These are phyloP conservation scores for Fraxinus albicans DNA, from an alignment of 305 asterid genomes.

Conservation along the genomic window DNA sequence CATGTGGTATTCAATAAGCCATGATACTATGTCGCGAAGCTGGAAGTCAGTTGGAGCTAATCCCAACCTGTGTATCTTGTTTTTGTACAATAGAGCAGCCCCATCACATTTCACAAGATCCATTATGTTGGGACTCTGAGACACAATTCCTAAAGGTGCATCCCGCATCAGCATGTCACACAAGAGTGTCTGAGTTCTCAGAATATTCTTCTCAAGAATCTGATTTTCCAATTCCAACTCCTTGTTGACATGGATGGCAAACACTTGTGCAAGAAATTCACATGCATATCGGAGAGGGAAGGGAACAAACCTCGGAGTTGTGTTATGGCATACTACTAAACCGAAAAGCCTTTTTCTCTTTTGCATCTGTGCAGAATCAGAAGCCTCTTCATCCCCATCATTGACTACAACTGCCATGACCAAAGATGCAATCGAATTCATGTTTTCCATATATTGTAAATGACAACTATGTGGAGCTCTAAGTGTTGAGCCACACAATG, in stretches of 20 bases:
- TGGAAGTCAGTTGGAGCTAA: slow-evolving; percentile 66
- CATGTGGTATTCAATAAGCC: slow-evolving; percentile 78
- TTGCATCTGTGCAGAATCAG: slow-evolving; percentile 52
- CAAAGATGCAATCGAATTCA: slow-evolving; percentile 86
- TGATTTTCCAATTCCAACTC: slow-evolving; percentile 82
- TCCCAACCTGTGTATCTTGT: slow-evolving; percentile 55
- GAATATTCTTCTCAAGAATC: slow-evolving; percentile 82
- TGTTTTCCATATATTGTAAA: slow-evolving; percentile 88
- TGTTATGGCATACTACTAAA: slow-evolving; percentile 86
- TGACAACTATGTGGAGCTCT: slow-evolving; percentile 95
- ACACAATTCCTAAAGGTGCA: slow-evolving; percentile 79
- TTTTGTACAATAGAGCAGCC: slow-evolving; percentile 63
- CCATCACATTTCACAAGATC: slow-evolving; percentile 95
- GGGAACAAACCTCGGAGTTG: slow-evolving; percentile 88
- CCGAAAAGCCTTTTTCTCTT: slow-evolving; percentile 87
- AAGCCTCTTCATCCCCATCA: slow-evolving; percentile 66
- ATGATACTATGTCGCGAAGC: slow-evolving; percentile 69
- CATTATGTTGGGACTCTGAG: slow-evolving; percentile 90
- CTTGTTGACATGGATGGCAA: slow-evolving; percentile 85
- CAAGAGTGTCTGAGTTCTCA: slow-evolving; percentile 84
- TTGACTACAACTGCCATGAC: slow-evolving; percentile 90
- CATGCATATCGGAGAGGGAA: slow-evolving; percentile 97
- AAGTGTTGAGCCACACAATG: slow-evolving; percentile 85
- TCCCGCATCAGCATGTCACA: slow-evolving; percentile 92
- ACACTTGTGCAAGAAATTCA: slow-evolving; percentile 91